A percentile compares a stretch with the other conserved stretches of the same genome.
These are phyloP conservation scores for Lonicera japonica DNA, from an alignment of 129 eudicot genomes.

Conservation along the genomic window DNA sequence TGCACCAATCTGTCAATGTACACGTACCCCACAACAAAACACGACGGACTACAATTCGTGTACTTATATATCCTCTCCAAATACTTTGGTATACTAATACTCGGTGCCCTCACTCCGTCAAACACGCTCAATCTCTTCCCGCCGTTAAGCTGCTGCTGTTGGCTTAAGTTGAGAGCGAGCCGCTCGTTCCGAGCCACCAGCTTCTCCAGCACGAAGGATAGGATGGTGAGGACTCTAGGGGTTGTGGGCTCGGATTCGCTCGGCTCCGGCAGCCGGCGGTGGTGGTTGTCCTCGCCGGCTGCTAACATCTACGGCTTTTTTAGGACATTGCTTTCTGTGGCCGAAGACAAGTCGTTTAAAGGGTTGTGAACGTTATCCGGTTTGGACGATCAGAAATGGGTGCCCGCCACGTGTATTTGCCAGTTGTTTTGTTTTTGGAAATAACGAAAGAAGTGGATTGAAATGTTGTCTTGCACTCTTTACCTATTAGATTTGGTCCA, in stretches of 20 bases:
- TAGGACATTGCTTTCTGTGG: conserved; percentile 16
- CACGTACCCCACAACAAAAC: conserved; percentile 87
- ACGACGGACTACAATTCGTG: conserved; percentile 86
- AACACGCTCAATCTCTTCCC: conserved; percentile 62
- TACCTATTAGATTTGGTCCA: neutral
- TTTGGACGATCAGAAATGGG: neutral
- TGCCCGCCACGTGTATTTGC: neutral
- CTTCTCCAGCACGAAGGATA: conserved; percentile 54
- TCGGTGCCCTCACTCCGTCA: conserved; percentile 73
- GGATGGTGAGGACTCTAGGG: conserved; percentile 63
- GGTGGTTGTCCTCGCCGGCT: conserved; percentile 35
- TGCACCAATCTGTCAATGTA: conserved; percentile 81
- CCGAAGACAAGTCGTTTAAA: conserved; percentile 20
- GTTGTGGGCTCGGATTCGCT: conserved; percentile 40
- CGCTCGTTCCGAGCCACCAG: conserved; percentile 66
- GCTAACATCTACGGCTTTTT: conserved; percentile 41
- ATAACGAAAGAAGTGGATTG: neutral
- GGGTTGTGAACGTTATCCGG: conserved; percentile 20
- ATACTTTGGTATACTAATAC: conserved; percentile 67
- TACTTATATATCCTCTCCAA: conserved; percentile 84
- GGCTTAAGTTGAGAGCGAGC: conserved; percentile 13
- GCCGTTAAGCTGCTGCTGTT: conserved; percentile 8
- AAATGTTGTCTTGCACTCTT: neutral
- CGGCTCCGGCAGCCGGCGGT: conserved; percentile 33
- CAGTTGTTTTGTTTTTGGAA: neutral